Base-by-base conservation (phyloP, 441 rosid genomes). In the Daphne laureola region DNA sequence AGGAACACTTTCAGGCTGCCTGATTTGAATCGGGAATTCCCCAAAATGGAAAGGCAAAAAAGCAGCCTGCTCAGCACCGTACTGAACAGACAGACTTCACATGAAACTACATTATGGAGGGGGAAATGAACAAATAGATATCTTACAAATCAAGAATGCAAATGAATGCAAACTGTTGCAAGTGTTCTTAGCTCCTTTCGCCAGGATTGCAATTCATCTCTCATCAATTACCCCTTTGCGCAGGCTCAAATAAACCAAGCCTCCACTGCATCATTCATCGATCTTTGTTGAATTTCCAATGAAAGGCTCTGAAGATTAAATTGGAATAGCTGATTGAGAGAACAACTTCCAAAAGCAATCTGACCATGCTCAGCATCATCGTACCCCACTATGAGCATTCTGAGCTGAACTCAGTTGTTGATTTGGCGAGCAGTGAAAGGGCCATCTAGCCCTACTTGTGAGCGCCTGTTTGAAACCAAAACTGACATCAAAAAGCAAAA, bases 131-230 rank as follows among this genome's bases (percentile, higher is more conserved):
- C 54, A 53, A 47, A 49, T 35, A 46, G 59, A 46, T 57, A 61
- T 54, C 74, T 58, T 72, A 61, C 62, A 67, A 57, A 66, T 62
- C 53, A 66, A 64, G 13, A 25, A 31, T 31, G 38, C 38, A 31
- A 31, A 0, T 42, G 45, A 61, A 58, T 47, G 43, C 65, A 73
- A 56, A 59, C 64, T 55, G 67, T 51, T 40, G 53, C 68, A 58
- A 57, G 49, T 44, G 77, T 73, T 53, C 65, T 14, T 41, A 62
- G 53, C 63, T 64, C 64, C 58, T 67, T 43, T 46, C 58, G 50
- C 62, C 56, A 49, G 55, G 56, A 67, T 41, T 71, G 48, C 27
- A 50, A 57, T 64, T 58, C 69, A 58, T 55, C 59, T 50, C 66
- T 23, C 57, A 44, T 59, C 55, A 63, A 41, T 47, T 48, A 46